phyloP scores from a whole-genome alignment of 805 yeast genomes.

The Cyberlindnera maritima region DNA sequence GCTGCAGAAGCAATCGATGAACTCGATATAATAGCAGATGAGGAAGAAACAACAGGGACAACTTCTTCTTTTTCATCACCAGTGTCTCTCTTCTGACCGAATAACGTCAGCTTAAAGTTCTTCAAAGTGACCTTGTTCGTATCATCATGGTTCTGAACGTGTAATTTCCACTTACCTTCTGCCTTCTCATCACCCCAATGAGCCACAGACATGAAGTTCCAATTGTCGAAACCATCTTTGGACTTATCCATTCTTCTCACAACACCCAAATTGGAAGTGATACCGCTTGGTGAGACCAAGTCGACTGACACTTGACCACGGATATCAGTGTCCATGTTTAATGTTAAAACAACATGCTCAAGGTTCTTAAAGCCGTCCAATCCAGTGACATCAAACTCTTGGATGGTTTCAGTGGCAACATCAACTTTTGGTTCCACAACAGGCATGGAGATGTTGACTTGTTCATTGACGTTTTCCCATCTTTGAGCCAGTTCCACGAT shows the following conservation, averaged over 20 bases:
- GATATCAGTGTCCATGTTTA: conserved; percentile 58
- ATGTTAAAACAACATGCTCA: conserved; percentile 84
- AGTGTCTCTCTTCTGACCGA: conserved; percentile 66
- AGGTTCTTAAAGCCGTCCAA: conserved; percentile 63
- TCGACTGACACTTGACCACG: conserved; percentile 72
- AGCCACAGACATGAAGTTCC: conserved; percentile 98
- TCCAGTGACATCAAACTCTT: conserved; percentile 46
- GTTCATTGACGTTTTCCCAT: conserved; percentile 91
- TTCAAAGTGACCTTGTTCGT: conserved; percentile 42
- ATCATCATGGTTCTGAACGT: conserved; percentile 48
- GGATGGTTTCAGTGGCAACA: conserved; percentile 27
- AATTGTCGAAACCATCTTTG: conserved; percentile 59
- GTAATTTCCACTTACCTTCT: conserved; percentile 77
- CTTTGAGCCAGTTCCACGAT: conserved; percentile 68
- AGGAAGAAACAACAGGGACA: conserved; percentile 13
- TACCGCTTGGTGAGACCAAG: conserved; percentile 73
- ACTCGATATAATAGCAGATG: background rate
- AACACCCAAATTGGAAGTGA: conserved; percentile 70
- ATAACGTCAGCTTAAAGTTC: conserved; percentile 75
- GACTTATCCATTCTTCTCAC: conserved; percentile 58
- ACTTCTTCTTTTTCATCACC: conserved; percentile 36
- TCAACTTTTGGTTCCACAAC: conserved; percentile 8
- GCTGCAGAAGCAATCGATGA: background rate
- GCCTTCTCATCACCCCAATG: conserved; percentile 95
- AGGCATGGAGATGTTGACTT: conserved; percentile 55